These are phyloP conservation scores for Pseudogymnoascus sp. DNA, from an alignment of 2,329 filamentous ascomycete genomes.

Conservation along the genomic window DNA sequence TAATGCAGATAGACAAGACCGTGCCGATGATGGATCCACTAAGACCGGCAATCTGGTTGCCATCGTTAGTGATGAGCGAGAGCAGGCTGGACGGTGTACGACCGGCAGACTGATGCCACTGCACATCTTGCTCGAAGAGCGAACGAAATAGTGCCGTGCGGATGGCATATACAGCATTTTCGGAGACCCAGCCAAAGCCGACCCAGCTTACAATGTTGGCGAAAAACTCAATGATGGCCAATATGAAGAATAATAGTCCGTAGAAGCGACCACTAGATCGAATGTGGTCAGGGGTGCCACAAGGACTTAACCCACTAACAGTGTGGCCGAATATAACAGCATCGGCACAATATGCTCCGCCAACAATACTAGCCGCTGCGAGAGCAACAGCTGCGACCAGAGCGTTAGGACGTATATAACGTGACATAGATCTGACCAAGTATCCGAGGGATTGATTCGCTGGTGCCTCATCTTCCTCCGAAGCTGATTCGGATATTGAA, in stretches of 20 bases:
- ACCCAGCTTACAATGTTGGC: constrained; percentile 52
- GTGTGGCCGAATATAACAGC: constrained; percentile 49
- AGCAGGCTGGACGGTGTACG: constrained; percentile 55
- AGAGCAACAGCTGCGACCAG: constrained; percentile 32
- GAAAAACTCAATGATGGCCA: constrained; percentile 51
- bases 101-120: constrained; percentile 63
- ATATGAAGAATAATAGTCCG: constrained; percentile 38
- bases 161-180: constrained; percentile 56
- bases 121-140: constrained; percentile 55
- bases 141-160: constrained; percentile 56
- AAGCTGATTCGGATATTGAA: not conserved
- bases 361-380: constrained; percentile 45
- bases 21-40: constrained; percentile 64
- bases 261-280: constrained; percentile 28
- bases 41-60: constrained; percentile 56
- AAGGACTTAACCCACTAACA: constrained; percentile 43
- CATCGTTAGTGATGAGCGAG: constrained; percentile 62
- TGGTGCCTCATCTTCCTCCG: constrained; percentile 12
- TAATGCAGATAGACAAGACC: constrained; percentile 58
- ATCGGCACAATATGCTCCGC: constrained; percentile 43
- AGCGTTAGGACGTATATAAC: constrained; percentile 13
- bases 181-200: constrained; percentile 47
- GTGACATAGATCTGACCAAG: constrained; percentile 10
- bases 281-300: constrained; percentile 23
- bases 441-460: constrained; percentile 15